Evolutionary conservation across 2,329 filamentous ascomycete species (phyloP).

Genomic region (Ophiognomonia clavigignenti-juglandacearum): DNA sequence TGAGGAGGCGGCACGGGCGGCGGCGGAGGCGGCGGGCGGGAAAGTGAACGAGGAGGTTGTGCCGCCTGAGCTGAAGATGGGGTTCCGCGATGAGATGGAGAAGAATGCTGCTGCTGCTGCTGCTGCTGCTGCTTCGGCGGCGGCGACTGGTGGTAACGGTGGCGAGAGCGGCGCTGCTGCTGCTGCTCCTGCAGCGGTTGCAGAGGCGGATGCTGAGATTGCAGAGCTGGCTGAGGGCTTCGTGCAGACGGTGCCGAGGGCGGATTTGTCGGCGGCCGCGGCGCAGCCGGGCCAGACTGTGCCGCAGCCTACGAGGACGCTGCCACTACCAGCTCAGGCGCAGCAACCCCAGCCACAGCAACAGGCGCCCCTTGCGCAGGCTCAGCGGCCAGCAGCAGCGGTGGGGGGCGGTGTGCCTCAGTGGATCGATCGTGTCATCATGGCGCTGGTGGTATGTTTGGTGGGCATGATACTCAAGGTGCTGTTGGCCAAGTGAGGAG

Average conservation of each 20-base stretch:
- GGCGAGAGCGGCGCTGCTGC: constrained; percentile 13
- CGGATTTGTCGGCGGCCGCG: constrained; percentile 17
- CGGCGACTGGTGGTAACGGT: background rate
- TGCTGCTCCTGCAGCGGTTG: constrained; percentile 1
- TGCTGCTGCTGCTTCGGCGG: constrained; percentile 2
- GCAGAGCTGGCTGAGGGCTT: constrained; percentile 54
- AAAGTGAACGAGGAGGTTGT: constrained; percentile 38
- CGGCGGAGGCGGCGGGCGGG: constrained; percentile 39
- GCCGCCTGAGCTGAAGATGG: constrained; percentile 57
- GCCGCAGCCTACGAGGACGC: constrained; percentile 31
- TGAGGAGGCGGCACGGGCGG: constrained; percentile 51
- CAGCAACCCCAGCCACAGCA: constrained; percentile 5
- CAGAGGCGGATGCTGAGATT: constrained; percentile 33
- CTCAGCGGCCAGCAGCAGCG: constrained; percentile 11
- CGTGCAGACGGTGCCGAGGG: constrained; percentile 41
- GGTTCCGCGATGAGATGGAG: constrained; percentile 67
- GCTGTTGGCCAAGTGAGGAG: constrained; percentile 22
- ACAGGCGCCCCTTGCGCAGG: constrained; percentile 13
- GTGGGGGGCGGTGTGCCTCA: constrained; percentile 51
- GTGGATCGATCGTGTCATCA: constrained; percentile 81
- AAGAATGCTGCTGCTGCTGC: constrained; percentile 25
- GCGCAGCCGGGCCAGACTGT: constrained; percentile 24
- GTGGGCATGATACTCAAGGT: constrained; percentile 64
- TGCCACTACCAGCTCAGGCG: constrained; percentile 21
- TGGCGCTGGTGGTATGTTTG: constrained; percentile 64